A percentile compares a stretch with the other conserved stretches of the same genome.
These are phyloP conservation scores for Botrytis cinerea DNA, from an alignment of 2,329 filamentous ascomycete genomes.

Conservation along the genomic window DNA sequence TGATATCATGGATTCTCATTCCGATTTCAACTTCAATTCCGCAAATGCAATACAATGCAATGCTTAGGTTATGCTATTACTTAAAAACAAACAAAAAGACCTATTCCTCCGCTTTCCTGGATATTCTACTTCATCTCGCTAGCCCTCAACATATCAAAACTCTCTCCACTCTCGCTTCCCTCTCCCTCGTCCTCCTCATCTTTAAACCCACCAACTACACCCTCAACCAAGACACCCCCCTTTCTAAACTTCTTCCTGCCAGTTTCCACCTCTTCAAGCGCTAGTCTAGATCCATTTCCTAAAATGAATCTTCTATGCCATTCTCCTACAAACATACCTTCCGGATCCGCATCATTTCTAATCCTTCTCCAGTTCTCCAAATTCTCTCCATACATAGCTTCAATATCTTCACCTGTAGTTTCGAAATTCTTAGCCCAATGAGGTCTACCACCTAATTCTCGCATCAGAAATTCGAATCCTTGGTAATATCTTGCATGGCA, in stretches of 20 bases:
- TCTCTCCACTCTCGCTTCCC: constrained; percentile 34
- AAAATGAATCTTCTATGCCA: constrained; percentile 79
- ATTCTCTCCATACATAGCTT: constrained; percentile 67
- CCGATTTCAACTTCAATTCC: background rate
- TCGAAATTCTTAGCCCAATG: constrained; percentile 95
- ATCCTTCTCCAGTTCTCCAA: constrained; percentile 68
- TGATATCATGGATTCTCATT: background rate
- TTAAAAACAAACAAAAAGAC: background rate
- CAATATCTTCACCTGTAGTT: constrained; percentile 60
- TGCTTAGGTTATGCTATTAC: background rate
- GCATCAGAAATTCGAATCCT: constrained; percentile 90
- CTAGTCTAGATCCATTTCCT: constrained; percentile 38
- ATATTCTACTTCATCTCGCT: constrained; percentile 27
- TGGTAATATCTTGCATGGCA: constrained; percentile 79
- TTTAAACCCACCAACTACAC: constrained; percentile 26
- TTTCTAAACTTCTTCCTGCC: constrained; percentile 30
- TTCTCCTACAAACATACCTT: constrained; percentile 85
- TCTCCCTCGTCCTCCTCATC: constrained; percentile 19
- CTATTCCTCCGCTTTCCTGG: background rate
- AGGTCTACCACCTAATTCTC: constrained; percentile 75
- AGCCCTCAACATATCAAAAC: constrained; percentile 38
- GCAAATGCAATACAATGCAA: background rate
- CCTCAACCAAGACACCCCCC: constrained; percentile 36
- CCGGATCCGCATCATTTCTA: constrained; percentile 70
- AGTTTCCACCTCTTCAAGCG: constrained; percentile 39